Evolutionary conservation across 768 basidiomycete species (phyloP).

Genomic region (Pleurotus cornucopiae): DNA sequence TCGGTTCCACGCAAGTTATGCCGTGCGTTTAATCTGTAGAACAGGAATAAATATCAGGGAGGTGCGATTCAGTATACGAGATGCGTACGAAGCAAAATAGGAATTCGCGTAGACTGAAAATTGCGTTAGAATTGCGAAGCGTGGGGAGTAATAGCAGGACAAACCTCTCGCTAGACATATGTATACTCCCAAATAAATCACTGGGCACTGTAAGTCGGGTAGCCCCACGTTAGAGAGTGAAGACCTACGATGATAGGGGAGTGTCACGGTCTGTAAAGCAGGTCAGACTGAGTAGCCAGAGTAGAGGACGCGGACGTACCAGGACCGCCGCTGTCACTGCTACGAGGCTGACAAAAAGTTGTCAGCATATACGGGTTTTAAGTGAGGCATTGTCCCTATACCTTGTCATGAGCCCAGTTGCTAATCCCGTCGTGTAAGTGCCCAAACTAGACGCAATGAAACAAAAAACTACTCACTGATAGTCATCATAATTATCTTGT

Average conservation of each 20-base stretch:
- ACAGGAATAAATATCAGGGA: too few species aligned
- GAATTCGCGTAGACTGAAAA: slow-evolving; percentile 1
- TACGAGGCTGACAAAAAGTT: background rate
- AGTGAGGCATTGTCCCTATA: background rate
- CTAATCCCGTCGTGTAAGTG: background rate
- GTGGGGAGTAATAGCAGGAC: too few species aligned
- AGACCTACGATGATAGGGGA: background rate
- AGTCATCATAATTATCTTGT: background rate
- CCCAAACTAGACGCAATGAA: background rate
- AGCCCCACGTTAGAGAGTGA: background rate
- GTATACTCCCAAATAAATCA: background rate
- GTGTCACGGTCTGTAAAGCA: background rate
- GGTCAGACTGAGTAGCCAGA: background rate
- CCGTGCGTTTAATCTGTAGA: background rate
- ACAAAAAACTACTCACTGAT: background rate
- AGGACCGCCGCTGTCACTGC: background rate
- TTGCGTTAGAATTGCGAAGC: too few species aligned
- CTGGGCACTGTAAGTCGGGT: background rate
- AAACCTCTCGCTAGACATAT: background rate
- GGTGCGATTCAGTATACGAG: background rate
- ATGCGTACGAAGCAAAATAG: background rate
- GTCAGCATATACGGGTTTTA: background rate
- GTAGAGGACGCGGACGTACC: background rate
- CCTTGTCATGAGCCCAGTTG: background rate
- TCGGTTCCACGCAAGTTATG: background rate